Conservation (phyloP, 1,284 basidiomycete genomes). For the Salmacisia buchloeana region DNA sequence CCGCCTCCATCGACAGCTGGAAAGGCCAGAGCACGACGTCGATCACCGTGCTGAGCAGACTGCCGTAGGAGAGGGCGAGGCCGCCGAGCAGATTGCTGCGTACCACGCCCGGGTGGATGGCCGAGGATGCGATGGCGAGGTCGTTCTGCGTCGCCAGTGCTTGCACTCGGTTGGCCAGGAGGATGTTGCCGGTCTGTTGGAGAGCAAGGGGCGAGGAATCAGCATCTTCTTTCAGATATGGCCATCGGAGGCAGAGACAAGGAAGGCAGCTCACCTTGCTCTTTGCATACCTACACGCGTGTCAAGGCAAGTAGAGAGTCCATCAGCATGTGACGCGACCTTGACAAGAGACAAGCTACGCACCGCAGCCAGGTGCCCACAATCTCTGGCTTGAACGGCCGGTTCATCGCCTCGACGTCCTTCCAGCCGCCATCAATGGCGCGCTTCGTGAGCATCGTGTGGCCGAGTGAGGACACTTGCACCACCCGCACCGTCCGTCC, state of each 20-base stretch:
- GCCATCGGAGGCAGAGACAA: neutral
- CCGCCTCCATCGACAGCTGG: slow-evolving; percentile 30
- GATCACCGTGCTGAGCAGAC: slow-evolving; percentile 10
- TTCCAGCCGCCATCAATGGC: slow-evolving; percentile 23
- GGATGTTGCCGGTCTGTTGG: slow-evolving; percentile 24
- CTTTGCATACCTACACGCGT: slow-evolving; percentile 28
- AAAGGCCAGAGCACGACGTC: slow-evolving; percentile 18
- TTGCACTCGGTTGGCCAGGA: slow-evolving; percentile 29
- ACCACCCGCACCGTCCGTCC: slow-evolving; percentile 24
- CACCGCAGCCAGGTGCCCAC: slow-evolving; percentile 22
- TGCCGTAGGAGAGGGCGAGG: slow-evolving; percentile 22
- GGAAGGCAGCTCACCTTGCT: slow-evolving; percentile 14
- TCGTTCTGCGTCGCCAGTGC: slow-evolving; percentile 18
- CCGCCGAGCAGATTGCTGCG: slow-evolving; percentile 18
- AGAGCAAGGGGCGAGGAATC: neutral
- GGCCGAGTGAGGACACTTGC: slow-evolving; percentile 29
- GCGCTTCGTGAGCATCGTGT: neutral
- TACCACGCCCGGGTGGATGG: slow-evolving; percentile 29
- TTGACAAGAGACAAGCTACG: neutral
- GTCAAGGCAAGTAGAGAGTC: too few species aligned
- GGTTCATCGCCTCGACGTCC: slow-evolving; percentile 27
- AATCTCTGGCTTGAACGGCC: slow-evolving; percentile 26
- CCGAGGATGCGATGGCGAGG: slow-evolving; percentile 21
- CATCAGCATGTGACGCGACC: neutral
- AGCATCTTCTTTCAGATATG: neutral